Evolutionary conservation across 768 basidiomycete genomes (phyloP).

Genomic region (Asterophora lycoperdoides): DNA sequence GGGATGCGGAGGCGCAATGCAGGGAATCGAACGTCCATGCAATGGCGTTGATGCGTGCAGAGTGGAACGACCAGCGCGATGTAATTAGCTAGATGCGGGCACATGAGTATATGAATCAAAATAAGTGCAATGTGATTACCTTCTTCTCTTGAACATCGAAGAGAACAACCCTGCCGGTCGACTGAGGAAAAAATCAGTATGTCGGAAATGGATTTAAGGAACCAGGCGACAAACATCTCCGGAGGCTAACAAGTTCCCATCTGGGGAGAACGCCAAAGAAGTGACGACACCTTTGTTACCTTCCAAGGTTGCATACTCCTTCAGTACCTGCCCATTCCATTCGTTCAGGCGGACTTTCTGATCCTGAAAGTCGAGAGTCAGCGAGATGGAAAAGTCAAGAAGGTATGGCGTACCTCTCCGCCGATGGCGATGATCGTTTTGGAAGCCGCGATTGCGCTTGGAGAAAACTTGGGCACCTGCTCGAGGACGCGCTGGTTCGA

Average conservation of each 20-base stretch:
- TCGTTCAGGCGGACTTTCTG: conserved; percentile 68
- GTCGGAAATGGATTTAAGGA: not conserved
- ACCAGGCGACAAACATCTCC: conserved; percentile 68
- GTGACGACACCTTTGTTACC: conserved; percentile 69
- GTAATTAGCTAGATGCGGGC: conserved; percentile 48
- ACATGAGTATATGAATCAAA: not conserved
- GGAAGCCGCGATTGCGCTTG: conserved; percentile 54
- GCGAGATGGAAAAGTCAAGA: not conserved
- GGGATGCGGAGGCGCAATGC: conserved; percentile 81
- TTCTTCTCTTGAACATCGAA: conserved; percentile 66
- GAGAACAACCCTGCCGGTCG: conserved; percentile 75
- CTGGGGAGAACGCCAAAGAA: conserved; percentile 74
- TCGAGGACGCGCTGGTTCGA: conserved; percentile 66
- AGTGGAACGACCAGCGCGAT: conserved; percentile 83
- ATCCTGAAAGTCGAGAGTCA: conserved; percentile 41
- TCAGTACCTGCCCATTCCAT: conserved; percentile 65
- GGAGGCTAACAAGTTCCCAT: conserved; percentile 69
- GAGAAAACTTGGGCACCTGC: conserved; percentile 45
- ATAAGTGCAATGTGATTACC: conserved; percentile 31
- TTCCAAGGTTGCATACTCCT: conserved; percentile 53
- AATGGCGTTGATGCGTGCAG: conserved; percentile 75
- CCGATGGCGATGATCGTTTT: conserved; percentile 63
- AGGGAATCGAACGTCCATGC: conserved; percentile 70
- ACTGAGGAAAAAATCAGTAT: conserved; percentile 38
- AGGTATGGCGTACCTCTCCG: conserved; percentile 67